A percentile compares a stretch with the other conserved stretches of the same genome.
Conservation (phyloP, 228 moss, liverwort and hornwort species). For the Sphagnum magellanicum region DNA sequence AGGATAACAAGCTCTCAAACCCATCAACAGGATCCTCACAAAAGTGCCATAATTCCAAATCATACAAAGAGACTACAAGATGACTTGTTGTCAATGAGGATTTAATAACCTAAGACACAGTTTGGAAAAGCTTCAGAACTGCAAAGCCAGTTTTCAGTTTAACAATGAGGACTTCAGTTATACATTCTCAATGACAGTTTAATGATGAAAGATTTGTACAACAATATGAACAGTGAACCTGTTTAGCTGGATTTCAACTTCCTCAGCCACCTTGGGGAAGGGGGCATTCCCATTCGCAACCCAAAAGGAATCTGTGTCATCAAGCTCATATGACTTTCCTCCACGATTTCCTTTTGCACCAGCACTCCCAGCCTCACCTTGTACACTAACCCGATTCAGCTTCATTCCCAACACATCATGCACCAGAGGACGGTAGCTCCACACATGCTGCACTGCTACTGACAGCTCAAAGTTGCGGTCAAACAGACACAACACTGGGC, state of each 20-base stretch:
- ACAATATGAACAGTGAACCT: constrained; percentile 14
- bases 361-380: constrained; percentile 58
- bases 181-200: too few relatives aligned
- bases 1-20: too few relatives aligned
- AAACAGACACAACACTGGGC: constrained; percentile 84
- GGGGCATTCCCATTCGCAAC: constrained; percentile 70
- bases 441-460: constrained; percentile 92
- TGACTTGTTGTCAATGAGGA: too few relatives aligned
- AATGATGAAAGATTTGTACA: too few relatives aligned
- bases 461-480: constrained; percentile 95
- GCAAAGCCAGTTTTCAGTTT: too few relatives aligned
- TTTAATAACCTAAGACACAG: too few relatives aligned
- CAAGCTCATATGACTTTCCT: constrained; percentile 81
- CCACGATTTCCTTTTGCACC: constrained; percentile 56
- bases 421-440: constrained; percentile 93
- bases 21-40: too few relatives aligned
- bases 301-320: constrained; percentile 89
- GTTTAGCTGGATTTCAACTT: constrained; percentile 81
- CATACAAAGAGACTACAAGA: too few relatives aligned
- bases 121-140: too few relatives aligned
- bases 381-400: constrained; percentile 83
- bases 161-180: too few relatives aligned
- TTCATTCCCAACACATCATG: constrained; percentile 93
- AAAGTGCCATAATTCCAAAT: too few relatives aligned
- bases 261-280: constrained; percentile 90